Base-by-base conservation (phyloP, 495 filamentous ascomycete genomes). In the Arthonia radiata region DNA sequence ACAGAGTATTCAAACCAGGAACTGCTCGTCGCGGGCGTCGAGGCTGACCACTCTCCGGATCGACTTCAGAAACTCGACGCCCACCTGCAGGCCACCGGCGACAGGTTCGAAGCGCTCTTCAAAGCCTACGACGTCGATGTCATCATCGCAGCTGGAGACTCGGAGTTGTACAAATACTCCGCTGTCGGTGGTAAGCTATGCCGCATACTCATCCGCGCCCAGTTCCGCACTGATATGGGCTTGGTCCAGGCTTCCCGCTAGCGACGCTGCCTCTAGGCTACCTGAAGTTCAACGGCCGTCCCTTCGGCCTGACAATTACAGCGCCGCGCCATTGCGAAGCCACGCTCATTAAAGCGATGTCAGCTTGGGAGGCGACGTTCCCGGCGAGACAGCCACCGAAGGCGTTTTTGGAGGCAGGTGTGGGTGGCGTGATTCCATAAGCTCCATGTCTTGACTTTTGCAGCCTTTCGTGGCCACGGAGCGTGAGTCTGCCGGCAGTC, bases 351-450 rank as follows among this genome's bases (percentile, higher is more conserved):
- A 33, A 33, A 27, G 33, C 44, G 6, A 41, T 44, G 38, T 42
- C 41, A 28, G 43, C 41, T 5, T 46, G 34, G 32, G 38, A 42
- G 28, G 40, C 38, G 6, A 44, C 43, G n/a, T 33, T 37, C n/a
- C n/a, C n/a, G n/a, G n/a, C n/a, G n/a, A n/a, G n/a, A n/a, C n/a
- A n/a, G n/a, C n/a, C n/a, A n/a, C n/a, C n/a, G n/a, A n/a, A n/a
- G n/a, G n/a, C n/a, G n/a, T n/a, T n/a, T n/a, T n/a, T n/a, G n/a
- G n/a, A n/a, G n/a, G n/a, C n/a, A n/a, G n/a, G n/a, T n/a, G n/a
- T n/a, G n/a, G n/a, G n/a, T n/a, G n/a, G n/a, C n/a, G n/a, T n/a
- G n/a, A n/a, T n/a, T n/a, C n/a, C n/a, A n/a, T n/a, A n/a, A n/a
- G n/a, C n/a, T n/a, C n/a, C n/a, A n/a, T n/a, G n/a, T n/a, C n/a